phyloP scores from a whole-genome alignment of 116 monocot genomes.

The Cymodocea nodosa region DNA sequence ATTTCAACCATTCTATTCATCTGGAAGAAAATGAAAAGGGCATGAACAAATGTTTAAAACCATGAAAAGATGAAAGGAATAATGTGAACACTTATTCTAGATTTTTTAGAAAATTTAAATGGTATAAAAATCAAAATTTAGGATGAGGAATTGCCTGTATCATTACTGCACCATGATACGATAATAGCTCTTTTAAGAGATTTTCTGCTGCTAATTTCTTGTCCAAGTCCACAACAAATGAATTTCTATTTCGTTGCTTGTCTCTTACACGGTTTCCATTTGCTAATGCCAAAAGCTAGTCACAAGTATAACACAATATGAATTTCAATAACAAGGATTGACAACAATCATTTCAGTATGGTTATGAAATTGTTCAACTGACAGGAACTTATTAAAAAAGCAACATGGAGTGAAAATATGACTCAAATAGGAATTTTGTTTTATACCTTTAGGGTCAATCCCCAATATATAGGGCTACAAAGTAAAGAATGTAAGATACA shows the following conservation, averaged over 20 bases:
- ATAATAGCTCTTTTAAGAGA: slow-evolving; percentile 63
- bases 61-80: not conserved
- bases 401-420: too few species aligned
- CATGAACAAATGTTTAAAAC: not conserved
- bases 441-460: too few species aligned
- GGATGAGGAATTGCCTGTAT: slow-evolving; percentile 40
- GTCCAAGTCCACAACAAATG: slow-evolving; percentile 90
- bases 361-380: too few species aligned
- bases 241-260: slow-evolving; percentile 80
- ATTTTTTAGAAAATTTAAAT: not conserved
- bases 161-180: slow-evolving; percentile 60
- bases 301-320: not conserved
- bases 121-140: not conserved
- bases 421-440: too few species aligned
- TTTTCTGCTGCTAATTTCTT: slow-evolving; percentile 90
- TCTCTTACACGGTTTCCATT: slow-evolving; percentile 98
- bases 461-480: too few species aligned
- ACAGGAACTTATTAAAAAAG: too few species aligned
- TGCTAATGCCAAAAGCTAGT: slow-evolving; percentile 83
- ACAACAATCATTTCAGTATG: not conserved
- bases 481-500: too few species aligned
- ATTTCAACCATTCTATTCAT: slow-evolving; percentile 97
- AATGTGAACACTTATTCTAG: not conserved
- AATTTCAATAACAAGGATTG: not conserved
- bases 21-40: slow-evolving; percentile 18